Evolutionary conservation across 2,329 filamentous ascomycete genomes (phyloP), one percentile per base, ranked within the genome.

Genomic region (Cordyceps cateniannulata): DNA sequence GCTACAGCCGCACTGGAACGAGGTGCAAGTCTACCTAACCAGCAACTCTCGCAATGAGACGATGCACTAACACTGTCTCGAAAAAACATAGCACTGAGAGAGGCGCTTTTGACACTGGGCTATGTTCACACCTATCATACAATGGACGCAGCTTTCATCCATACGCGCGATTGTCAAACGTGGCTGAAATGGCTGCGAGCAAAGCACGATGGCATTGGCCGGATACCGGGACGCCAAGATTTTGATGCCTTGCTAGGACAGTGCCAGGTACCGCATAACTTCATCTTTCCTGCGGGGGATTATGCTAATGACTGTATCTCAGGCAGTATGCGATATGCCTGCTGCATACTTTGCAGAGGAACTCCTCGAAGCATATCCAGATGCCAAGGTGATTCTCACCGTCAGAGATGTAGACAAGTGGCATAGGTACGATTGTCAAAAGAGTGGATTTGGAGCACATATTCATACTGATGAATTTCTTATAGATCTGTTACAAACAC

Each of bases 261-360:
- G 7, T 61, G 59, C 25, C 59, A 53, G 27, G 57, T 52, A 22
- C 8, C 8, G 25, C 14, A 18, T 16, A 7, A 1, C 2, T 32
- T 16, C 10, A n/a, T 14, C 7, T 47, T 6, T 38, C 9, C 1
- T 16, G 12, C 42, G 42, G n/a, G n/a, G n/a, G n/a, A n/a, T 44
- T 24, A 14, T 20, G 10, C 25, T 56, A n/a, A 56, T 29, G n/a
- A 16, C 7, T 10, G 3, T 2, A 8, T 12, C 5, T 2, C 2
- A 57, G 54, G 54, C 54, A 5, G 44, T 57, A 8, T 57, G 54
- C 44, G 54, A 57, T 20, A 57, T 57, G 54, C 59, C 59, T 5
- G 59, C 59, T 5, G 59, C 59, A 4, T 60, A 60, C 22, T 60
- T 60, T 48, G 59, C 50, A 1, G 59, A 60, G 5, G 59, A 60